Evolutionary conservation across 164 flowering plant species (phyloP), one percentile per base, ranked within the genome.

Genomic region (Annona cherimola): DNA sequence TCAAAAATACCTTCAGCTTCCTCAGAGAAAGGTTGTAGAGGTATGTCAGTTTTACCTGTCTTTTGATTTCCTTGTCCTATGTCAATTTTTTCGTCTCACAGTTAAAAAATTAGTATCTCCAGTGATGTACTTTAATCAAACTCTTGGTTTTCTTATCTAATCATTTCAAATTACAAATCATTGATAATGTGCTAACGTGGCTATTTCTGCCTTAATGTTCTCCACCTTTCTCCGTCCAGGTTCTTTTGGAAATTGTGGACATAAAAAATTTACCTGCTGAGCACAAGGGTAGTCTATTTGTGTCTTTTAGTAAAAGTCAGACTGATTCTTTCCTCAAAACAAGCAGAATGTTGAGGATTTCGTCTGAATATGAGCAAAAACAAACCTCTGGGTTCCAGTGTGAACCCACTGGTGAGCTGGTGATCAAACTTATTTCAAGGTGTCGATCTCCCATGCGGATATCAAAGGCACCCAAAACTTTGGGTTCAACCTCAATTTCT

Each of bases 351-450:
- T 81, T 93, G 20, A 82, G 75, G 55, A 88, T 93, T 64, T 76
- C 79, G 54, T 90, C 97, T 0, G 86, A 82, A 71, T 79, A 90
- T 50, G 81, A 86, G 70, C 77, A 83, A 74, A 95, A 95, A 76
- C 86, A 89, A 66, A 88, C 87, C 71, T 88, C 91, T 74, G 69
- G 73, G 18, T 93, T 95, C 79, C 88, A 83, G 66, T 95, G 98
- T 83, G 89, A 93, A 78, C 86, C 96, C 40, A 78, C 70, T 39
- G 99, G 96, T 71, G 84, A 88, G 69, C 79, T 95, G 63, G 69
- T 83, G 8, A 83, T 95, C 77, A 91, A 86, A 76, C 92, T 95
- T 63, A 63, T 80, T 63, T 84, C 80, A 42, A 79, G 74, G 8
- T 77, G 84, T 55, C 42, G 81, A 80, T 84, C 90, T 69, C 79